Percentiles rank a stretch among this genome's conserved stretches.
Evolutionary conservation across 2,329 filamentous ascomycete species (phyloP).

Genomic region (Aureobasidium sp.): DNA sequence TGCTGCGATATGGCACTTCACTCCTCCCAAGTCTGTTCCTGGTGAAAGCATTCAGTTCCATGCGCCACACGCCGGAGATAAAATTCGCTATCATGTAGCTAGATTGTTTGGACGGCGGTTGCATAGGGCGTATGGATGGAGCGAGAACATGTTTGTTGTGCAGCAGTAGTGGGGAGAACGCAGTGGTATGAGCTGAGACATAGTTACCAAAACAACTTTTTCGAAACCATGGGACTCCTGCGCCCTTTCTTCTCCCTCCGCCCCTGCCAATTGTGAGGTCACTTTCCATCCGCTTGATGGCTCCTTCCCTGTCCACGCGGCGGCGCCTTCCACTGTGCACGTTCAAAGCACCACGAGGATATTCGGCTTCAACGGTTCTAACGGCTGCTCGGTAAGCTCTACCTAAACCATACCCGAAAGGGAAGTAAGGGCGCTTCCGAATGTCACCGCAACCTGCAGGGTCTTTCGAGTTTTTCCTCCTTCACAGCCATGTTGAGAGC

Average conservation of each 20-base stretch:
- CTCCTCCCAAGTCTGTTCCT: slow-evolving; percentile 32
- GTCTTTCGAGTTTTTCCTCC: not conserved
- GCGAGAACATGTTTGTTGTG: slow-evolving; percentile 35
- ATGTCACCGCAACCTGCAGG: not conserved
- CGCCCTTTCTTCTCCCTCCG: no score
- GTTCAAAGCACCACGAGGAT: not conserved
- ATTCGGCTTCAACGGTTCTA: not conserved
- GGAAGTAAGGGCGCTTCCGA: not conserved
- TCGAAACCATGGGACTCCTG: no score
- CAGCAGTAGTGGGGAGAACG: not conserved
- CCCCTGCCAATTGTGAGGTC: no score
- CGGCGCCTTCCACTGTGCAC: not conserved
- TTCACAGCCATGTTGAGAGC: not conserved
- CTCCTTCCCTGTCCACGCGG: not conserved
- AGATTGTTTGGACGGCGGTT: slow-evolving; percentile 41
- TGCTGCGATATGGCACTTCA: slow-evolving; percentile 52
- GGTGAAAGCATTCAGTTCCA: slow-evolving; percentile 49
- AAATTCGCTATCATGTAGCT: slow-evolving; percentile 40
- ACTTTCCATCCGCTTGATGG: not conserved
- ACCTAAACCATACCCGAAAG: not conserved
- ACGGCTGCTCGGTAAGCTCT: not conserved
- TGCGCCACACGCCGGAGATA: slow-evolving; percentile 47
- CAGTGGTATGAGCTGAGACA: not conserved
- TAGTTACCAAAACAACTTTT: not conserved
- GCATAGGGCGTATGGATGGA: slow-evolving; percentile 44